A percentile compares a stretch with the other conserved stretches of the same genome.
Conservation (phyloP, 2,329 filamentous ascomycete genomes). For the Blastomyces gilchristii region DNA sequence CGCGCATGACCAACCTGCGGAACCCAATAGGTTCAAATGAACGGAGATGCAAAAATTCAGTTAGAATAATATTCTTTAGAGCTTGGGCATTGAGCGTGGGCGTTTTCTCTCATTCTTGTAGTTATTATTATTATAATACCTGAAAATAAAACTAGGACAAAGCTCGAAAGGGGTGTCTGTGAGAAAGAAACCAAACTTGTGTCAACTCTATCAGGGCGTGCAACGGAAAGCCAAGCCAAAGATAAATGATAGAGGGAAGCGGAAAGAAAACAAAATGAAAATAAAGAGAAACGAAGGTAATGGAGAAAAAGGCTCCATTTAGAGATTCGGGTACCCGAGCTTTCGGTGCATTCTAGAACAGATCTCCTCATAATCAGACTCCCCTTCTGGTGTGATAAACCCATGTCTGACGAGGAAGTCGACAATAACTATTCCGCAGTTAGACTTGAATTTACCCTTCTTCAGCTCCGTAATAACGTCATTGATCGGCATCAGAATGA, state of each 20-base stretch:
- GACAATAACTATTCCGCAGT: conserved; percentile 72
- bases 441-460: conserved; percentile 77
- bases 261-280: background rate
- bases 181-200: background rate
- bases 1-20: background rate
- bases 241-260: background rate
- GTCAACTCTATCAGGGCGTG: background rate
- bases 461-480: conserved; percentile 61
- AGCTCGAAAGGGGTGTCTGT: background rate
- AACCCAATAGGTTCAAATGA: background rate
- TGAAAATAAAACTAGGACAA: conserved; percentile 21
- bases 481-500: conserved; percentile 66
- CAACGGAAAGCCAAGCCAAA: background rate
- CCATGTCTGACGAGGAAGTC: conserved; percentile 87
- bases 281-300: background rate
- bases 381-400: conserved; percentile 66
- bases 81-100: conserved; percentile 31
- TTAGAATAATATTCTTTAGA: conserved; percentile 19
- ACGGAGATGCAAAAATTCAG: conserved; percentile 9
- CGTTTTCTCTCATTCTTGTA: conserved; percentile 22
- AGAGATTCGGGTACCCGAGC: conserved; percentile 62
- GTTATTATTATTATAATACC: background rate
- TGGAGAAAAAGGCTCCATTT: background rate
- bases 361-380: conserved; percentile 69
- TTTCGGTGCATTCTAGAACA: conserved; percentile 62